A percentile compares a stretch with the other conserved stretches of the same genome.
phyloP scores from a whole-genome alignment of 257 asterid species.

The Euphrasia confusa region DNA sequence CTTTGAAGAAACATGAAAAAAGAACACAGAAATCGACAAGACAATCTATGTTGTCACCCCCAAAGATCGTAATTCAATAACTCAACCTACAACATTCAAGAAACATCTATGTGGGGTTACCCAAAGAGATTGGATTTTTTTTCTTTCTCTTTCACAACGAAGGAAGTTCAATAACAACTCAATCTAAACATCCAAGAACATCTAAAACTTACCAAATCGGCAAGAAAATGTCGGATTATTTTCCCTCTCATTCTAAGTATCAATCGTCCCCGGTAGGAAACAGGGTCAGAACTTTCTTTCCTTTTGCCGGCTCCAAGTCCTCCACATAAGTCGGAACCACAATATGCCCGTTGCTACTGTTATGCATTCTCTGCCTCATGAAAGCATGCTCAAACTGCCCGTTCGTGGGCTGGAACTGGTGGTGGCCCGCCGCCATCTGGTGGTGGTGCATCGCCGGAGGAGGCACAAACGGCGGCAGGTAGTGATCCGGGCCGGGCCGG shows the following conservation, averaged over 20 bases:
- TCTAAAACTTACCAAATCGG: slow-evolving; percentile 27
- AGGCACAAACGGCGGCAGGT: slow-evolving; percentile 55
- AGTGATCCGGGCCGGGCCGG: slow-evolving; percentile 51
- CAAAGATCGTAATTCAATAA: neutral
- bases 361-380: slow-evolving; percentile 54
- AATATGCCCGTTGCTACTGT: slow-evolving; percentile 15
- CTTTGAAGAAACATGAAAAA: slow-evolving; percentile 26
- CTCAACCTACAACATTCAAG: slow-evolving; percentile 22
- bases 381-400: slow-evolving; percentile 47
- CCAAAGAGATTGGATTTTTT: slow-evolving; percentile 24
- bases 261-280: slow-evolving; percentile 74
- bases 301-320: slow-evolving; percentile 59
- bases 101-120: slow-evolving; percentile 26
- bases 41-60: slow-evolving; percentile 22
- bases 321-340: slow-evolving; percentile 41
- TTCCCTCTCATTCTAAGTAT: neutral
- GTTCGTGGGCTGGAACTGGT: slow-evolving; percentile 33
- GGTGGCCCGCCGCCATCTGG: slow-evolving; percentile 43
- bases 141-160: slow-evolving; percentile 4
- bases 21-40: slow-evolving; percentile 19
- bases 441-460: slow-evolving; percentile 47
- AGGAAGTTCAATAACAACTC: slow-evolving; percentile 6
- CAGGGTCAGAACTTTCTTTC: slow-evolving; percentile 70
- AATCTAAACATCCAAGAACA: slow-evolving; percentile 21
- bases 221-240: slow-evolving; percentile 19